Conservation (phyloP, 768 basidiomycete species). For the Roridomyces roridus region DNA sequence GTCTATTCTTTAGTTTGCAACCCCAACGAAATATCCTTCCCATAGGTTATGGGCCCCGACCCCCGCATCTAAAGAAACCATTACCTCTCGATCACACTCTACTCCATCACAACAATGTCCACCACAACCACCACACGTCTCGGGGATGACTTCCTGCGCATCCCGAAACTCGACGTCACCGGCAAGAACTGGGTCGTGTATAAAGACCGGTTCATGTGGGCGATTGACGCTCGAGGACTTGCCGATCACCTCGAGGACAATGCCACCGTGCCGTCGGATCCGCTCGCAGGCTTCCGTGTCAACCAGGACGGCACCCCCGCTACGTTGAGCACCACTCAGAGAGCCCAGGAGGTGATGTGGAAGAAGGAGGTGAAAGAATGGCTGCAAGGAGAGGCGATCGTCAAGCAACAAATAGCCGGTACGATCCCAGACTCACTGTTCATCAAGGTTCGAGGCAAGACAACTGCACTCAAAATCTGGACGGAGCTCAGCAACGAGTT, state of each 20-base stretch:
- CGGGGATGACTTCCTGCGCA: slow-evolving; percentile 9
- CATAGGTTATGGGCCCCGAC: slow-evolving; percentile 3
- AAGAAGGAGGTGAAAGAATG: slow-evolving; percentile 31
- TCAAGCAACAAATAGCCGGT: slow-evolving; percentile 26
- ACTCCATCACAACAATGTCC: neutral
- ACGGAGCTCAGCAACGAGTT: slow-evolving; percentile 29
- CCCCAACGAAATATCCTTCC: no score
- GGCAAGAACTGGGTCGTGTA: slow-evolving; percentile 36
- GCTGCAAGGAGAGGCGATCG: slow-evolving; percentile 26
- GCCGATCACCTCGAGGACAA: slow-evolving; percentile 30
- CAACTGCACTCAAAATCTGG: slow-evolving; percentile 34
- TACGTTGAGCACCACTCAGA: neutral
- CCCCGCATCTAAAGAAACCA: slow-evolving; percentile 1
- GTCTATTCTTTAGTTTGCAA: no score
- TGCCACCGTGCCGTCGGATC: slow-evolving; percentile 22
- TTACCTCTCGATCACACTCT: neutral
- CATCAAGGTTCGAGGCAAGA: slow-evolving; percentile 31
- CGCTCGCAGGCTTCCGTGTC: neutral
- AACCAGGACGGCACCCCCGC: no score
- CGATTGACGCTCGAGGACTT: slow-evolving; percentile 25
- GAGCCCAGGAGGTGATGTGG: slow-evolving; percentile 8
- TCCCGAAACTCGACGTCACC: slow-evolving; percentile 32
- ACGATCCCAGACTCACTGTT: slow-evolving; percentile 41
- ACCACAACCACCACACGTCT: neutral
- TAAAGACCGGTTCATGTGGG: slow-evolving; percentile 23